phyloP scores from a whole-genome alignment of 2,329 filamentous ascomycete genomes.

The Nannizziopsis arthrosporioides region DNA sequence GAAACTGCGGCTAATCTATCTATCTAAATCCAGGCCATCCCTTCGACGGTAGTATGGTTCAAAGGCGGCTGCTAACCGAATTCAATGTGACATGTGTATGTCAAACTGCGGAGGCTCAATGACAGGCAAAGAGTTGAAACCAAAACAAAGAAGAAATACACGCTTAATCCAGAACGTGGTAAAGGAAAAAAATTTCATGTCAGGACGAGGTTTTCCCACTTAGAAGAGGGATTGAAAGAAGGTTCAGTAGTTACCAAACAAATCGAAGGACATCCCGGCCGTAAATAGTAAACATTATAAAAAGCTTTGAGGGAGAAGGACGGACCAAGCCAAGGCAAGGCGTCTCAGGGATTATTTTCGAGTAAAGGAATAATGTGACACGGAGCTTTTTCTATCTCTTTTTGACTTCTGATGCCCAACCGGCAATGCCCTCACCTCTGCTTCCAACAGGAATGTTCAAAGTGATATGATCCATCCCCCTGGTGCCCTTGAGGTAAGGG shows the following conservation, averaged over 20 bases:
- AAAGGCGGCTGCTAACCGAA: too few species aligned
- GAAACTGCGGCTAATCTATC: slow-evolving; percentile 8
- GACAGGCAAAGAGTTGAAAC: background rate
- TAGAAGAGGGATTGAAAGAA: background rate
- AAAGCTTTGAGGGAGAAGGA: too few species aligned
- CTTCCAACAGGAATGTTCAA: slow-evolving; percentile 68
- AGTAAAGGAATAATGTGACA: too few species aligned
- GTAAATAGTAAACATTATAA: too few species aligned
- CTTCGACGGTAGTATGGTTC: background rate
- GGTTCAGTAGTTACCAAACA: background rate
- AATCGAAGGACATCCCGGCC: too few species aligned
- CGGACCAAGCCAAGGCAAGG: slow-evolving; percentile 3
- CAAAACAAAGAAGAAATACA: background rate
- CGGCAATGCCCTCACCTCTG: slow-evolving; percentile 82
- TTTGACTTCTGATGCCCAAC: slow-evolving; percentile 83
- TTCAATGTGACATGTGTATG: too few species aligned
- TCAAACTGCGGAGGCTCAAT: background rate
- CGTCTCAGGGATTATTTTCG: slow-evolving; percentile 7
- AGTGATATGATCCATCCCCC: slow-evolving; percentile 72
- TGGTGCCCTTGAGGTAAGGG: slow-evolving; percentile 68
- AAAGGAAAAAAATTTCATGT: background rate
- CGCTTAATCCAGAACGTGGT: slow-evolving; percentile 5
- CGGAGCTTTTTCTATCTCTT: slow-evolving; percentile 44
- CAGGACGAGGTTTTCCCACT: background rate
- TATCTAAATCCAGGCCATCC: slow-evolving; percentile 6